Evolutionary conservation across 1,284 basidiomycete species (phyloP), one percentile per base, ranked within the genome.

Genomic region (Microbotryum silenes-acaulis): DNA sequence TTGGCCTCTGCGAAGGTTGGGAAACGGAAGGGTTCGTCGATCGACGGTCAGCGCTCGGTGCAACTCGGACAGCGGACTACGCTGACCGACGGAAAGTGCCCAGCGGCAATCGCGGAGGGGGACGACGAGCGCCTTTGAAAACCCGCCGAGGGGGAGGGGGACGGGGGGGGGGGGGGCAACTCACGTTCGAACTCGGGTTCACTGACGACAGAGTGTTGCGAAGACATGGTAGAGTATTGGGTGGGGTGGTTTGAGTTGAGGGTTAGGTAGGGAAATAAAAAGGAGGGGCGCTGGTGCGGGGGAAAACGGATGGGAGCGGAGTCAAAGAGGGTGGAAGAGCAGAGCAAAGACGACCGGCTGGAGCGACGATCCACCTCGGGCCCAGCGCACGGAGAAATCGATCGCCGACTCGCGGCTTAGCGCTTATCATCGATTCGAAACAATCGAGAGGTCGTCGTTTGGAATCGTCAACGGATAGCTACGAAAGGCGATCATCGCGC

Each of bases 1-100:
- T 63, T 55, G 47, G 67, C 78, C 76, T 82, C 81, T 75, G 64
- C 20, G 33, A 49, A 46, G 20, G 16, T 18, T 9, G 42, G 31
- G 20, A 31, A 45, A 31, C 8, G 8, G 16, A 31, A 7, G 31
- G 31, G 9, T 20, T 18, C 18, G 52, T 46, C 23, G 48, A 18
- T 31, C 29, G 27, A 16, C 47, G 21, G 49, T 21, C 46, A 50
- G 51, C 25, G 51, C n/a, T 23, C 25, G 51, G 27, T 29, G 12
- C n/a, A 18, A 25, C 16, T 31, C 21, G 33, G 51, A 25, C 33
- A 25, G 25, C n/a, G 27, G 5, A 9, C 31, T 31, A 27, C 27
- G 27, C 27, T 31, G 51, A 27, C 25, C 51, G 20, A 52, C 20
- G 9, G 31, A 14, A 16, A n/a, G 31, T 12, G 23, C 29, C 45